Base-by-base conservation (phyloP, 225 moss, liverwort and hornwort species). In the Ulota crispa region DNA sequence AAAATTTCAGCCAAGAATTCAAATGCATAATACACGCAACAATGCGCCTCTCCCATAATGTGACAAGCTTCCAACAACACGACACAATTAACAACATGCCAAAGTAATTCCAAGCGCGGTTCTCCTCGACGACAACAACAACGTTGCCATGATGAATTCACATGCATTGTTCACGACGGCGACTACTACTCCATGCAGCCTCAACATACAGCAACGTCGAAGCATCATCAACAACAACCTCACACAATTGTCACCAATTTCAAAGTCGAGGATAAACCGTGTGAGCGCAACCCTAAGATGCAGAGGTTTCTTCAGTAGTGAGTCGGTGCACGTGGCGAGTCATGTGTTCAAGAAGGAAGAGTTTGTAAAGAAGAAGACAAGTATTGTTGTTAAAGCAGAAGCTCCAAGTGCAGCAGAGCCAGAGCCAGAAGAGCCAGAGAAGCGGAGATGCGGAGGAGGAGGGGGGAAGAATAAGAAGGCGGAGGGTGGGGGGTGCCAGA, bases 91-190 rank as follows among this genome's bases (percentile, higher is more conserved):
- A 75, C 41, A 12, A 63, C 64, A 63, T 31, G 0, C 62, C 1
- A 50, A 50, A 15, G 26, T 14, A 26, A 2, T 60, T 60, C 26
- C 27, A 3, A 26, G 60, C 6, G 3, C 32, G 8, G 0, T 9
- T 14, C 41, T 1, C 45, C 45, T 14, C 45, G 12, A 45, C 13
- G 13, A 43, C 43, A 8, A 39, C 39, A 8, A 39, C 39, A 3
- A 27, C 39, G 30, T 36, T 7, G 13, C 3, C 10, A 79, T 84
- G 80, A 79, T 84, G 80, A 76, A 56, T 60, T 84, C 77, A 37
- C 24, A 61, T 37, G 41, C 50, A 43, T n/a, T 75, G 8, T 57
- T 70, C 11, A 74, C 30, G 11, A 62, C 63, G 76, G 68, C 63
- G 72, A 63, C 62, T 4, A 57, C 62, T 0, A 57, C 62, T 0